Evolutionary conservation across 2,329 filamentous ascomycete species (phyloP).

Genomic region (Pseudocercospora macadamiae): DNA sequence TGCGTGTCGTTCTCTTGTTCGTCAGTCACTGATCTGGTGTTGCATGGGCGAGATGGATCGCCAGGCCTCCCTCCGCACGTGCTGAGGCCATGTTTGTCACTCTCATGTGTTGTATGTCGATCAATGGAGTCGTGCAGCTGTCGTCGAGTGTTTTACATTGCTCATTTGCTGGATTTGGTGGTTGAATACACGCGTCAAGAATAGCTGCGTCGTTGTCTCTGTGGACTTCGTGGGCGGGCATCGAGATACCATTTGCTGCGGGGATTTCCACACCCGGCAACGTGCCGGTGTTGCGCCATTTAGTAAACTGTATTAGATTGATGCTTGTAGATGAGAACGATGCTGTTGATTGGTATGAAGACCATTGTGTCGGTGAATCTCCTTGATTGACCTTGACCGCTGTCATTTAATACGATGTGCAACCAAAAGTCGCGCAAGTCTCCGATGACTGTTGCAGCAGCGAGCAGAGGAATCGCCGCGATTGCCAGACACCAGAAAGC

Average conservation of each 20-base stretch:
- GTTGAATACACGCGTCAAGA: not conserved
- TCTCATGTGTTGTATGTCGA: conserved; percentile 3
- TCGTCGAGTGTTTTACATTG: not conserved
- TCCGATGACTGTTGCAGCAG: not conserved
- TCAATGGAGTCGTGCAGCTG: not conserved
- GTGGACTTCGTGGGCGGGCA: not conserved
- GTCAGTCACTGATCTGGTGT: conserved; percentile 11
- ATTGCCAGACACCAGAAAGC: not conserved
- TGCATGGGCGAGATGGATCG: conserved; percentile 10
- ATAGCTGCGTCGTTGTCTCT: not conserved
- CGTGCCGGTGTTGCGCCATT: conserved; percentile 4
- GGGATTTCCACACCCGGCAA: not conserved
- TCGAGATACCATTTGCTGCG: not conserved
- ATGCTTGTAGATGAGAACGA: not conserved
- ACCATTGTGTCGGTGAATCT: no score
- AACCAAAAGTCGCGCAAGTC: not conserved
- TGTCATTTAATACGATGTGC: not conserved
- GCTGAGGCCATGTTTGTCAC: not conserved
- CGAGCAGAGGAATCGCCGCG: not conserved
- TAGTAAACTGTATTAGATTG: not conserved
- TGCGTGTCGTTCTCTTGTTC: conserved; percentile 20
- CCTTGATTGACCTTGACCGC: no score
- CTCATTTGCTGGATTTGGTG: not conserved
- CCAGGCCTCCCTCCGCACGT: no score
- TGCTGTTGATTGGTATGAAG: not conserved